Percentiles rank a stretch among this genome's conserved stretches.
Conservation (phyloP, 2,329 filamentous ascomycete genomes). For the Paramyrothecium sp. region DNA sequence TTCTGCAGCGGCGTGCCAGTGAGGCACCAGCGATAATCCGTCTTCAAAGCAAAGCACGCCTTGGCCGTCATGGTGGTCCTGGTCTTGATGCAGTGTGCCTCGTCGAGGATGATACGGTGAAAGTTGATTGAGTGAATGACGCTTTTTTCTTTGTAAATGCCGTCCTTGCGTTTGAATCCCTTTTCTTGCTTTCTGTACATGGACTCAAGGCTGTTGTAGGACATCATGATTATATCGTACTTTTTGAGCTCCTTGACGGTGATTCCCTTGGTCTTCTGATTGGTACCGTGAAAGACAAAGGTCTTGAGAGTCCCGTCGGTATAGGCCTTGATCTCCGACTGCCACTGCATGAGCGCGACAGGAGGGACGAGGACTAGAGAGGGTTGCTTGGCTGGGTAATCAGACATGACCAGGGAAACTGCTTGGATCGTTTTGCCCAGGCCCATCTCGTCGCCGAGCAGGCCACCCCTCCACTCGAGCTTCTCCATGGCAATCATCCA, state of each 20-base stretch:
- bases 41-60: slow-evolving; percentile 88
- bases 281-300: slow-evolving; percentile 85
- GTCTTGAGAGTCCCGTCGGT: slow-evolving; percentile 89
- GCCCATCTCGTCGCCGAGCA: slow-evolving; percentile 97
- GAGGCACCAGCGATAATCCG: slow-evolving; percentile 91
- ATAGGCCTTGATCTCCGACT: slow-evolving; percentile 74
- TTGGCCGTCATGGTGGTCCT: slow-evolving; percentile 89
- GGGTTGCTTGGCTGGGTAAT: slow-evolving; percentile 81
- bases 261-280: slow-evolving; percentile 76
- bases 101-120: slow-evolving; percentile 90
- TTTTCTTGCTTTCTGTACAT: slow-evolving; percentile 91
- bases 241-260: slow-evolving; percentile 72
- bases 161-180: slow-evolving; percentile 79
- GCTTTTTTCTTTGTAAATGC: slow-evolving; percentile 76
- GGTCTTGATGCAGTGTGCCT: slow-evolving; percentile 92
- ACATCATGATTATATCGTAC: slow-evolving; percentile 95
- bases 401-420: slow-evolving; percentile 96
- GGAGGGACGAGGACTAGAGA: slow-evolving; percentile 88
- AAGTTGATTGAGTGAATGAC: slow-evolving; percentile 83
- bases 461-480: slow-evolving; percentile 79
- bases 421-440: slow-evolving; percentile 99
- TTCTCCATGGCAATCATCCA: slow-evolving; percentile 95
- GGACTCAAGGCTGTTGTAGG: slow-evolving; percentile 88
- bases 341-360: slow-evolving; percentile 95
- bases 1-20: slow-evolving; percentile 96